Evolutionary conservation across 495 filamentous ascomycete genomes (phyloP), one percentile per base, ranked within the genome.

Genomic region (Penicillium steckii): DNA sequence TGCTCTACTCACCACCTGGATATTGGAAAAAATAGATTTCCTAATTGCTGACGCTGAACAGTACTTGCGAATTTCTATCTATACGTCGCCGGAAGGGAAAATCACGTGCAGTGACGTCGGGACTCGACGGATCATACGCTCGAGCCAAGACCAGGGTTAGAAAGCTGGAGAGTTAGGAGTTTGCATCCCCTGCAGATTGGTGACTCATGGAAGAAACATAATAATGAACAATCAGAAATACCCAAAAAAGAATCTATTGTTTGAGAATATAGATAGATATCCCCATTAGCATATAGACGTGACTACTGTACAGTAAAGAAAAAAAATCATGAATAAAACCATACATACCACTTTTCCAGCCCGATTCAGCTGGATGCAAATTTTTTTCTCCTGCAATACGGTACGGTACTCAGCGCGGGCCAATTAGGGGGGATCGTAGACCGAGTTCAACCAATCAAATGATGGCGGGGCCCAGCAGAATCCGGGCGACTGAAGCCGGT

Each of bases 401-500:
- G 52, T 44, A 52, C 48, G 45, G 49, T 30, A 46, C 41, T 8
- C 22, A 17, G 41, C 12, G 10, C 18, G 15, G 37, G 18, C 70
- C 73, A 72, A 74, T 73, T 62, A 73, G 44, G 22, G 46, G 37
- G 37, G 37, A 37, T 24, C 10, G 23, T 12, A 19, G 26, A 48
- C 26, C 17, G 17, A 10, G 1, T 21, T 44, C 35, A 37, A 44
- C 60, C 57, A 63, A 63, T 57, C 57, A 44, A n/a, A 45, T 62
- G 64, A 64, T 60, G 55, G 63, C 62, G 53, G 66, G 60, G 65
- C 55, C 68, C 64, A 62, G 61, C 55, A 56, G 64, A 56, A 69
- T 65, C 45, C 49, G 65, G 68, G 54, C 56, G 66, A 74, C 60
- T 53, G 66, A 55, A 46, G 59, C 54, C 47, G 65, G 73, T 75